Base-by-base conservation (phyloP, 2,329 filamentous ascomycete species). In the Aspergillus sp. region DNA sequence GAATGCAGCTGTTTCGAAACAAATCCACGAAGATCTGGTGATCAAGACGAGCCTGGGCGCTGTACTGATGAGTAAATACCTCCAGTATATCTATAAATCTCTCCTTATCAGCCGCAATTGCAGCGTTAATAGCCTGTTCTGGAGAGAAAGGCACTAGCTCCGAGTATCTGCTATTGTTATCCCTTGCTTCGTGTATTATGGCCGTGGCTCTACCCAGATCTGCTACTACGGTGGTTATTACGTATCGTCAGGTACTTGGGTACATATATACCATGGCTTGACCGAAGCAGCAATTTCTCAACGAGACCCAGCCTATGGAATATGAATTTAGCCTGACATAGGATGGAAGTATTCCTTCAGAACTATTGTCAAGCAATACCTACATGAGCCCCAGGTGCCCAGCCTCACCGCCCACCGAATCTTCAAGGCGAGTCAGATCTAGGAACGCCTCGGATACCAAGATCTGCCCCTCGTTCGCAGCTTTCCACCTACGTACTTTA, bases 21-120 rank as follows among this genome's bases (percentile, higher is more conserved):
- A 63, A 12, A 52, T 63, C 57, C 23, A 63, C 61, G 40, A 63
- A 63, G 27, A 62, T 58, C 40, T 62, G 59, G 46, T 63, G 61
- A 31, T 63, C 61, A 7, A 44, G 41, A 14, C 59, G 21, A 7
- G 57, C 54, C 31, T 60, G 50, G 5, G 39, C 24, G 14, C 63
- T 55, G 52, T 63, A 62, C 50, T 31, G 27, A 56, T 64, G 62
- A 44, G 59, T 56, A 53, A 64, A 63, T 14, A 55, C 45, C 21
- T 62, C 59, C 40, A 61, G 40, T 3, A 45, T 11, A n/a, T 59
- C 27, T 35, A 15, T 44, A 37, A 63, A 58, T 1, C 52, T 50
- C 11, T 58, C 55, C 12, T 60, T 55, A 35, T 57, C 54, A 7
- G 35, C 48, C 19, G 44, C 53, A 47, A 60, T 58, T 5, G 58